phyloP scores from a whole-genome alignment of 169 alveolate genomes.

The Plasmodium vivax region DNA sequence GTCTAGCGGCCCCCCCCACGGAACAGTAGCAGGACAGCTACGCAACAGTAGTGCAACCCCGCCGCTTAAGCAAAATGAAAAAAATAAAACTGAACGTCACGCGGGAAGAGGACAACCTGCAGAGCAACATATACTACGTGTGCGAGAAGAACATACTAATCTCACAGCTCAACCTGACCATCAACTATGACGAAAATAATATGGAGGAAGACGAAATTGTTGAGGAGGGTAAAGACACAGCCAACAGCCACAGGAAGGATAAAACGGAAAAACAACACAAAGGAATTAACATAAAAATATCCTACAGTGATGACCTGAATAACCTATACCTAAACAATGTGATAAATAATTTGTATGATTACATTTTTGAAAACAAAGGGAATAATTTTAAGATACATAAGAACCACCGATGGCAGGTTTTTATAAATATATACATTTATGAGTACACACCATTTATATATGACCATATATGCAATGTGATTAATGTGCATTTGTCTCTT shows the following conservation, averaged over 20 bases:
- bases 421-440: constrained; percentile 70
- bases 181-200: constrained; percentile 68
- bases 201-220: constrained; percentile 34
- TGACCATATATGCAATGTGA: constrained; percentile 71
- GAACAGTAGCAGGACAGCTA: too few relatives aligned
- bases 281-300: constrained; percentile 49
- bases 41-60: neutral
- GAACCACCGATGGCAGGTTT: constrained; percentile 53
- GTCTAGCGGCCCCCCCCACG: neutral
- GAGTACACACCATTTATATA: constrained; percentile 75
- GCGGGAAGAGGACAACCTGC: constrained; percentile 64
- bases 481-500: constrained; percentile 69
- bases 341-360: constrained; percentile 60
- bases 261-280: constrained; percentile 16
- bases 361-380: constrained; percentile 55
- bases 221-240: neutral
- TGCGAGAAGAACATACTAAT: constrained; percentile 71
- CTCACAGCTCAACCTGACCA: constrained; percentile 53
- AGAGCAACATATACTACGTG: constrained; percentile 68
- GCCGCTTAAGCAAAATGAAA: constrained; percentile 12
- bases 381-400: constrained; percentile 47
- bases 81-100: constrained; percentile 60
- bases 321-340: constrained; percentile 66
- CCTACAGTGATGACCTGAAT: constrained; percentile 67
- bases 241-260: neutral